Evolutionary conservation across 148 eudicot species (phyloP).

Genomic region (Polygonum aviculare): DNA sequence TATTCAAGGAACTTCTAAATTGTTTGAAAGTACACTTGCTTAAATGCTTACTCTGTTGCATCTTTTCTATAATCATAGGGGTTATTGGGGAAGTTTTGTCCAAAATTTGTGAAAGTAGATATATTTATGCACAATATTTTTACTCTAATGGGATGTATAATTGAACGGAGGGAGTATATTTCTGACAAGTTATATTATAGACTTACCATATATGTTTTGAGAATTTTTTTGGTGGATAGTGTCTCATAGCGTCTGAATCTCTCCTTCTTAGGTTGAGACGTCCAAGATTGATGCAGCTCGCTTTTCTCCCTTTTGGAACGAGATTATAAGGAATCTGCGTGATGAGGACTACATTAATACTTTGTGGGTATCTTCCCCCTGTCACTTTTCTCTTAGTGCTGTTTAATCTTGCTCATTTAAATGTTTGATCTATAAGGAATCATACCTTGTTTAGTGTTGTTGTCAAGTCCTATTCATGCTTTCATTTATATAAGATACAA

Average conservation of each 20-base stretch:
- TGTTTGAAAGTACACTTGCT: too few species aligned
- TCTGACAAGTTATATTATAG: neutral
- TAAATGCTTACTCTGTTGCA: too few species aligned
- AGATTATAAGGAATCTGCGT: slow-evolving; percentile 73
- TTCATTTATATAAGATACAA: slow-evolving; percentile 1
- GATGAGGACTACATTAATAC: slow-evolving; percentile 81
- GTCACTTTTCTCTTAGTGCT: slow-evolving; percentile 6
- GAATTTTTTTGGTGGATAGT: neutral
- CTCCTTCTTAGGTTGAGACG: slow-evolving; percentile 24
- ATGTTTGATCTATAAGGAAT: neutral
- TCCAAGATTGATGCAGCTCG: slow-evolving; percentile 70
- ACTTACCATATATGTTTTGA: neutral
- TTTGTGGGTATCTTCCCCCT: slow-evolving; percentile 38
- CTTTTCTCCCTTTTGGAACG: slow-evolving; percentile 98
- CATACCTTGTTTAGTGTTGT: neutral
- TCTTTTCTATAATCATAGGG: too few species aligned
- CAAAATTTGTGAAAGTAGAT: too few species aligned
- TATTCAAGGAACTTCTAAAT: too few species aligned
- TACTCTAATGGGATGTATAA: too few species aligned
- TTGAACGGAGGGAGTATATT: too few species aligned
- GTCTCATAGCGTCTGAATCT: neutral
- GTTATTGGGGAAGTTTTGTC: too few species aligned
- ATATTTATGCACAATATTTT: too few species aligned
- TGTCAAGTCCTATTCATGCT: slow-evolving; percentile 5
- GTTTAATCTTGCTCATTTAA: neutral